Base-by-base conservation (phyloP, 352 stramenopile genomes). In the Paralagenidium karlingii region DNA sequence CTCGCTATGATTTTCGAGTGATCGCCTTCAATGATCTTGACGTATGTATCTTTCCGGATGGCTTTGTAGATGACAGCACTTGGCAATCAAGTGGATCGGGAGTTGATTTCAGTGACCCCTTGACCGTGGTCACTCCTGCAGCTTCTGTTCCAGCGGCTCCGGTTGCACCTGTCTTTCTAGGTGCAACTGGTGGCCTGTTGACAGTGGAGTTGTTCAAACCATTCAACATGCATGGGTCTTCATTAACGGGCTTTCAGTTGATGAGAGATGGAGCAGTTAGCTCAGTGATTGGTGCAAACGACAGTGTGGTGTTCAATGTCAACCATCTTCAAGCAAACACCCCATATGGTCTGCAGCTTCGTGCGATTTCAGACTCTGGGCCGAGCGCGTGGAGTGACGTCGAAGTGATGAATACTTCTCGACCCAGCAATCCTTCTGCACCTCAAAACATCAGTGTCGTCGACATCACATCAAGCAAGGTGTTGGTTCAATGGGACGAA, bases 1-100 rank as follows among this genome's bases (percentile, higher is more conserved):
- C 65, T 0, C 40, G 24, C 2, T 84, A 84, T 31, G 47, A 65
- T 9, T 63, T 84, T 42, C 76, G 78, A 29, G 58, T 51, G 7
- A 33, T 79, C 11, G 70, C 65, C 0, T 26, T 82, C 3, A 82
- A 71, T 24, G 38, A 62, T 8, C 33, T 55, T 3, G 65, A 79
- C 34, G 49, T 71, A 8, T 81, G 64, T 26, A 32, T 75, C 2
- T 49, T 63, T 3, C 38, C 45, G 0, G 47, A 8, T 11, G 58
- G 22, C 34, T 24, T 63, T 2, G 32, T 48, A 7, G 32, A 39
- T n/a, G n/a, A n/a, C n/a, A n/a, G n/a, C n/a, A n/a, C n/a, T n/a
- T n/a, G n/a, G n/a, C n/a, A n/a, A n/a, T n/a, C n/a, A n/a, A n/a
- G n/a, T n/a, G n/a, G n/a, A n/a, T n/a, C n/a, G 5, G 6, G 38